phyloP scores from a whole-genome alignment of 2,329 filamentous ascomycete genomes.

The Ophiostoma ips region DNA sequence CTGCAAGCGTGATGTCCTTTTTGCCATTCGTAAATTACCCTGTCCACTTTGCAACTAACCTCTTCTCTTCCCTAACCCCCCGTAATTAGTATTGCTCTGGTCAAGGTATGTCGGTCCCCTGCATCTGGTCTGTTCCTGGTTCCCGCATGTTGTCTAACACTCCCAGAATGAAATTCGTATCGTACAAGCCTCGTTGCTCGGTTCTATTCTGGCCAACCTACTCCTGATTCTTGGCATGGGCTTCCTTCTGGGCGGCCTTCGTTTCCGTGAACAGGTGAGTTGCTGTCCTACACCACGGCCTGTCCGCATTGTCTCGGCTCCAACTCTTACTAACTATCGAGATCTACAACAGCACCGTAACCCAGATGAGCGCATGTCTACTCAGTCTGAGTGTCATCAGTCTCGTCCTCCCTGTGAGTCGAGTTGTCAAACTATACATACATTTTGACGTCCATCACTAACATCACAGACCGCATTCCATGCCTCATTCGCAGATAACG shows the following conservation, averaged over 20 bases:
- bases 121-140: background rate
- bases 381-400: conserved; percentile 84
- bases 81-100: conserved; percentile 52
- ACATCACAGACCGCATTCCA: conserved; percentile 65
- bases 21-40: conserved; percentile 1
- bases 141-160: conserved; percentile 10
- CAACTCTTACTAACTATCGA: conserved; percentile 18
- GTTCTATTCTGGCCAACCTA: conserved; percentile 79
- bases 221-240: conserved; percentile 85
- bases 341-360: conserved; percentile 91
- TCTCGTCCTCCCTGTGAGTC: conserved; percentile 60
- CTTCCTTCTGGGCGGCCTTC: conserved; percentile 73
- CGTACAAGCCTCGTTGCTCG: conserved; percentile 78
- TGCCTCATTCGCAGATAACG: conserved; percentile 57
- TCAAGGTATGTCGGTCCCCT: conserved; percentile 37
- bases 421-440: conserved; percentile 19
- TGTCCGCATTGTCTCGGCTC: background rate
- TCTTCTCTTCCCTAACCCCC: conserved; percentile 10
- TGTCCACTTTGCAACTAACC: conserved; percentile 19
- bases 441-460: background rate
- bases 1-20: conserved; percentile 9
- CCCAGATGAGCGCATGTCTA: conserved; percentile 89
- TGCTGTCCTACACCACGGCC: background rate
- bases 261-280: conserved; percentile 68
- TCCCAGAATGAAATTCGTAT: conserved; percentile 65